phyloP scores from a whole-genome alignment of 768 basidiomycete genomes.

The Suillus bovinus region DNA sequence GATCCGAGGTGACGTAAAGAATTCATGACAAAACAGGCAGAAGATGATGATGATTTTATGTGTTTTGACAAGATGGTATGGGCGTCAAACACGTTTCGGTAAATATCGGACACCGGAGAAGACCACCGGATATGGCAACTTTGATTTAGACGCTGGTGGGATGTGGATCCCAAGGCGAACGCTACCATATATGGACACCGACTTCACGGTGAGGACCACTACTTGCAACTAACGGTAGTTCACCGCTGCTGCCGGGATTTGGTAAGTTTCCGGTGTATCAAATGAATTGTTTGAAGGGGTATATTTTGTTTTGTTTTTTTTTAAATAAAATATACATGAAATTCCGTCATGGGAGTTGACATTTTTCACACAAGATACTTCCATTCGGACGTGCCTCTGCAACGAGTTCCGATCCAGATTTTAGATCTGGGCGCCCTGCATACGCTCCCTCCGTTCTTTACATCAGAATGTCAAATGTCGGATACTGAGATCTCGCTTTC shows the following conservation, averaged over 20 bases:
- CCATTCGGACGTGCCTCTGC: conserved; percentile 7
- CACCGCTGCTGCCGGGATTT: neutral
- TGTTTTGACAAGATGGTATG: neutral
- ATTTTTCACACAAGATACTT: conserved; percentile 1
- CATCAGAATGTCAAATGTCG: conserved; percentile 19
- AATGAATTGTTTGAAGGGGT: too few relatives aligned
- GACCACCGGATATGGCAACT: neutral
- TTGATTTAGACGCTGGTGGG: neutral
- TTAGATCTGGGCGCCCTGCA: conserved; percentile 15
- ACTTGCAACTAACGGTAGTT: neutral
- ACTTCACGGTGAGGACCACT: neutral
- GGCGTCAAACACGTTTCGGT: neutral
- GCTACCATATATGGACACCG: conserved; percentile 8
- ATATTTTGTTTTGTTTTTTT: too few relatives aligned
- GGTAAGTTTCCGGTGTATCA: conserved; percentile 4
- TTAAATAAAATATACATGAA: neutral
- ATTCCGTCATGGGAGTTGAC: neutral
- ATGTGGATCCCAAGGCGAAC: conserved; percentile 12
- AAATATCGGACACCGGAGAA: conserved; percentile 2
- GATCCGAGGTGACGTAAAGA: too few relatives aligned
- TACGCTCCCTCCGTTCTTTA: conserved; percentile 6
- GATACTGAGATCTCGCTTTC: conserved; percentile 20
- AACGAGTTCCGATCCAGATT: conserved; percentile 12
- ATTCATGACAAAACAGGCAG: too few relatives aligned
- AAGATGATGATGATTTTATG: neutral